Evolutionary conservation across 2,329 filamentous ascomycete species (phyloP).

Genomic region (Claviceps purpurea): DNA sequence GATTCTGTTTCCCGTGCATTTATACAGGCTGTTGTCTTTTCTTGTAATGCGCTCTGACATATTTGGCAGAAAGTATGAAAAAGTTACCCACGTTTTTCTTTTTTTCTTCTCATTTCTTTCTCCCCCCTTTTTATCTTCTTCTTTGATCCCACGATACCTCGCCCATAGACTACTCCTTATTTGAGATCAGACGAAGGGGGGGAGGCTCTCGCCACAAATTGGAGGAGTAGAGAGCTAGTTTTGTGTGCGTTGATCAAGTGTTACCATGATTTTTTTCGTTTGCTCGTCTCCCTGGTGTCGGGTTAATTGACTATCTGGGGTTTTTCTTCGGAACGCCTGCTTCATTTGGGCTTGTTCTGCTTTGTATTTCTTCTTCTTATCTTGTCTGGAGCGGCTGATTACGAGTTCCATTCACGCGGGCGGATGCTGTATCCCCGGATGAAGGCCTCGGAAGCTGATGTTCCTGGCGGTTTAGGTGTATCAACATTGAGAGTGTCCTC

Average conservation of each 20-base stretch:
- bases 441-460: neutral
- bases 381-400: neutral
- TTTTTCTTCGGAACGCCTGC: neutral
- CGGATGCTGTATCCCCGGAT: neutral
- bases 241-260: conserved; percentile 1
- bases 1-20: conserved; percentile 32
- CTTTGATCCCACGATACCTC: conserved; percentile 34
- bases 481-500: neutral
- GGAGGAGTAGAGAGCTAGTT: conserved; percentile 10
- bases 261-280: conserved; percentile 2
- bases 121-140: neutral
- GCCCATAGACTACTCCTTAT: conserved; percentile 26
- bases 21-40: conserved; percentile 25
- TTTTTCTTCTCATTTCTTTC: neutral
- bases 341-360: neutral
- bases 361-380: neutral
- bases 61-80: conserved; percentile 31
- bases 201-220: conserved; percentile 17
- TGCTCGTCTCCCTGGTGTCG: neutral
- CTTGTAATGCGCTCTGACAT: conserved; percentile 10
- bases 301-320: neutral
- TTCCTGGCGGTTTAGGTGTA: neutral
- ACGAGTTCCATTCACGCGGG: neutral
- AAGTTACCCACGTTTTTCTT: conserved; percentile 26
- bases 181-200: conserved; percentile 14